Base-by-base conservation (phyloP, 345 rosid species). In the Lepidium africanum region DNA sequence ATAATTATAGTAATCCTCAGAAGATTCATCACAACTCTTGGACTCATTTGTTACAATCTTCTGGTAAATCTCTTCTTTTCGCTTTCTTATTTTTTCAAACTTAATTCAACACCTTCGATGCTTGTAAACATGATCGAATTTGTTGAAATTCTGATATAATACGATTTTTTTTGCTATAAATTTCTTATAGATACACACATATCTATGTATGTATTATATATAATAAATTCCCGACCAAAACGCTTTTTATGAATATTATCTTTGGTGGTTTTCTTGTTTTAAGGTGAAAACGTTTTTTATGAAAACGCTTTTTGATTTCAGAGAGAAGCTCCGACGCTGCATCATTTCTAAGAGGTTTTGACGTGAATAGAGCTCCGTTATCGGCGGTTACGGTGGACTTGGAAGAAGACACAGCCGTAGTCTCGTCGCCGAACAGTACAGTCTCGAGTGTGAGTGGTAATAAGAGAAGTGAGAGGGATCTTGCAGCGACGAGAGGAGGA, bases 341-440 rank as follows among this genome's bases (percentile, higher is more conserved):
- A 2, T 76, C 84, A 2, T 78, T 79, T 43, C 71, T 72, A 1
- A 67, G 86, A 57, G 89, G 82, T 46, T 78, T 87, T n/a, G 83
- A 89, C 64, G 86, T 83, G 71, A 87, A 85, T 75, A 76, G 70
- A 32, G 75, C 77, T 8, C 90, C 86, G 9, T 32, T 70, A 0
- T 9, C 35, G 63, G 79, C 17, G 43, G 80, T 21, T 47, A 63
- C 16, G 21, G 64, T 35, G 14, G 63, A 69, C 35, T 8, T 69
- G 10, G 74, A 75, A 19, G 94, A 87, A 65, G 92, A 91, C 7
- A 84, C 73, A 36, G 74, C 73, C 10, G 83, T 78, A 8, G 83
- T 71, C 14, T 92, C 96, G 6, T 92, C 98, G 0, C 96, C 96
- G 0, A 92, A 92, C 85, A 89, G 96, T 73, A 84, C 91, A 3